Evolutionary conservation across 805 yeast genomes (phyloP), one percentile per base, ranked within the genome.

Genomic region (Suhomyces prunicola): DNA sequence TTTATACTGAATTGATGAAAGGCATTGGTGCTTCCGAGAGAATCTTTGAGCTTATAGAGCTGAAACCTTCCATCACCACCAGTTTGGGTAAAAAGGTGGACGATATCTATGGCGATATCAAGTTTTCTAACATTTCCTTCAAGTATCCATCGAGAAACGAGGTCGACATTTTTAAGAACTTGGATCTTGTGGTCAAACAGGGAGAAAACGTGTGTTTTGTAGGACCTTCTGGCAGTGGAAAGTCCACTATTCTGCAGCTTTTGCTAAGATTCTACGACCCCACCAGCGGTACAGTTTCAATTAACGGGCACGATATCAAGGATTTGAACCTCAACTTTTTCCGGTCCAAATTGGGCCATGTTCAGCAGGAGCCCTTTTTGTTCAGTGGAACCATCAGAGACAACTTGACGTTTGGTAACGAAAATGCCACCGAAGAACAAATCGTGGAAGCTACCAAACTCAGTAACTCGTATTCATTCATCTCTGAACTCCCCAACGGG

Each of bases 221-320:
- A 15, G 98, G 98, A 1, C 97, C 97, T n/a, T 87, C 96, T 33
- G 98, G 98, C 1, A 88, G 96, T 55, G 98, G 98, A 24, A 93
- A 93, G 67, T 89, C 96, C 15, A 92, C 97, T 0, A 82, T 93
- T 2, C 80, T 92, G 6, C 89, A 92, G 50, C 72, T 93, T 50
- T 71, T 93, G 45, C 70, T 92, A 60, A 77, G 98, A 54, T 89
- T 88, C 65, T 93, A 93, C 69, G 97, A 91, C 61, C 92, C 96
- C 1, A 65, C 66, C 10, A 54, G 67, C 0, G 98, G 98, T 23
- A 60, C 69, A 6, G 83, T 93, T 33, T 60, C 72, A 4, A 77
- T 92, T 19, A 91, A 91, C 56, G 83, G 82, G 10, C 80, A 82
- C 50, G 77, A 86, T 56, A 79, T 93, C 54, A 71, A 73, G 39